phyloP scores from a whole-genome alignment of 179 eudicot genomes.

The Silene noctiflora region DNA sequence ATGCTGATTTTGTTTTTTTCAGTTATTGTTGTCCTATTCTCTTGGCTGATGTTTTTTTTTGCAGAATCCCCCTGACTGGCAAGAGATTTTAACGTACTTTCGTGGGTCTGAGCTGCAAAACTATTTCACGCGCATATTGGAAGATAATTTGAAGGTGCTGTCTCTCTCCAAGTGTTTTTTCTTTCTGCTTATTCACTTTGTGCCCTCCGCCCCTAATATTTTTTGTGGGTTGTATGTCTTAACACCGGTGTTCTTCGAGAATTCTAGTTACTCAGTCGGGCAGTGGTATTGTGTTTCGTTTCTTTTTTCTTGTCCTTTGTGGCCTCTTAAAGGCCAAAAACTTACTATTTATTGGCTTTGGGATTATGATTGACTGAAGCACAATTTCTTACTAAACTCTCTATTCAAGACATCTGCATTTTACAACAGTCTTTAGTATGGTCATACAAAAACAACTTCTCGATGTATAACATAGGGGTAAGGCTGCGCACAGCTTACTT shows the following conservation, averaged over 20 bases:
- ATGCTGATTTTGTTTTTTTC: background rate
- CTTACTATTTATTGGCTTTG: background rate
- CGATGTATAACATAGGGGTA: background rate
- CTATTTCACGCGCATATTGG: slow-evolving; percentile 91
- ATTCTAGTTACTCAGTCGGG: background rate
- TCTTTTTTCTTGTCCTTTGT: background rate
- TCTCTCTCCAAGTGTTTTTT: background rate
- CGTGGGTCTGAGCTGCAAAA: slow-evolving; percentile 97
- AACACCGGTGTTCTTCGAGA: background rate
- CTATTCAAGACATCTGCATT: background rate
- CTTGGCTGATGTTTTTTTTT: slow-evolving; percentile 13
- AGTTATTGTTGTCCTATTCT: slow-evolving; percentile 5
- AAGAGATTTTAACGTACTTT: slow-evolving; percentile 82
- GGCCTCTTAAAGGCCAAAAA: background rate
- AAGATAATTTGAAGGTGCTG: slow-evolving; percentile 85
- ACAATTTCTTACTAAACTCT: background rate
- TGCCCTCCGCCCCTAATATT: background rate
- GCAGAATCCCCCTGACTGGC: slow-evolving; percentile 99
- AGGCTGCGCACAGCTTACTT: background rate
- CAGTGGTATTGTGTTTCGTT: background rate
- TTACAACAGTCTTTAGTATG: background rate
- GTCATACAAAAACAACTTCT: background rate
- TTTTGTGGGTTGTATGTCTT: background rate
- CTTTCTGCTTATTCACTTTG: background rate
- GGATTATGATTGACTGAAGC: background rate